Evolutionary conservation across 2,329 filamentous ascomycete species (phyloP).

Genomic region (Capronia americana): DNA sequence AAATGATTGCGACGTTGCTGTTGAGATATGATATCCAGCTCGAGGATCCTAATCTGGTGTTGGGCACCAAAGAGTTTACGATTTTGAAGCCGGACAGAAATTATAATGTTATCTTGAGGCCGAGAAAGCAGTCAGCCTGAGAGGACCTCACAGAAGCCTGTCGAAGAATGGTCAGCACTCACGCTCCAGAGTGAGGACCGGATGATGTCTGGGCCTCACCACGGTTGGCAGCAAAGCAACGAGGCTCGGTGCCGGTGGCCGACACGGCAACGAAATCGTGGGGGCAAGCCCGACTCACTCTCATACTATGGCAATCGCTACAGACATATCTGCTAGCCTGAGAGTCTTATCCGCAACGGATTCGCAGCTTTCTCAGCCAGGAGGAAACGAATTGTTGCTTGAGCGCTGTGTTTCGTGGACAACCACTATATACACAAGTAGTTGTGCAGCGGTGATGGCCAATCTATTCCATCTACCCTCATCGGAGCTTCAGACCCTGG

Average conservation of each 20-base stretch:
- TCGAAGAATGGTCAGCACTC: background rate
- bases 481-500: background rate
- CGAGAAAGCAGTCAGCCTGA: constrained; percentile 15
- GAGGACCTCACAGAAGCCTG: background rate
- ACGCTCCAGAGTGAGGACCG: background rate
- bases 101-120: constrained; percentile 32
- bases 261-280: background rate
- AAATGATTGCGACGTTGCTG: constrained; percentile 31
- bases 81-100: constrained; percentile 32
- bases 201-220: background rate
- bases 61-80: constrained; percentile 33
- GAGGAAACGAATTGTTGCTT: background rate
- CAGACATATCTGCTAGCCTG: background rate
- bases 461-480: background rate
- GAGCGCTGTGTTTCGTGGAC: background rate
- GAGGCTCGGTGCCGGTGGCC: background rate
- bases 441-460: background rate
- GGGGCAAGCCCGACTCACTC: background rate
- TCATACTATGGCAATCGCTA: background rate
- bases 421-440: background rate
- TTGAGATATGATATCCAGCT: constrained; percentile 32
- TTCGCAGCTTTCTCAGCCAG: background rate
- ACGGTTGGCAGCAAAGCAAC: background rate
- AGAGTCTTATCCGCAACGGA: background rate
- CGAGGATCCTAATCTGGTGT: constrained; percentile 27